Percentiles rank a stretch among this genome's conserved stretches.
phyloP scores from a whole-genome alignment of 768 basidiomycete species.

The Leccinum rimulosum region DNA sequence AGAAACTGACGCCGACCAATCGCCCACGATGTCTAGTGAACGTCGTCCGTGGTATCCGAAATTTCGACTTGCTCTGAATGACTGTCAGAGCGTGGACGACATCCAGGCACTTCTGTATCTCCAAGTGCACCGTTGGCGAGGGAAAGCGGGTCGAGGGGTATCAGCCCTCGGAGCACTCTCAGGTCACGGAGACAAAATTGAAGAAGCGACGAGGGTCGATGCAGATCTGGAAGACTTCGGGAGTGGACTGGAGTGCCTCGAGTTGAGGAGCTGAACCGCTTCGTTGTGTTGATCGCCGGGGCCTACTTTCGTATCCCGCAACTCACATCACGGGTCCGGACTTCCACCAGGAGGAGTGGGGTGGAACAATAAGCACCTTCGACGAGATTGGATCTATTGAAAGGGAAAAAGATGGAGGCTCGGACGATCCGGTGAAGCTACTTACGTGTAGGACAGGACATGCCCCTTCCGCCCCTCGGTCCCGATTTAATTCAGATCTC shows the following conservation, averaged over 20 bases:
- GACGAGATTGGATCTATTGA: not conserved
- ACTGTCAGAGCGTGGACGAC: constrained; percentile 43
- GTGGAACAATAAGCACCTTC: not conserved
- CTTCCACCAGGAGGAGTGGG: not conserved
- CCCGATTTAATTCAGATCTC: not conserved
- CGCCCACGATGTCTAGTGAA: constrained; percentile 22
- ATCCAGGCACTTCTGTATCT: constrained; percentile 43
- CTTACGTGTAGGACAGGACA: not conserved
- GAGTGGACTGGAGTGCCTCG: not conserved
- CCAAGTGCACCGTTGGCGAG: constrained; percentile 52
- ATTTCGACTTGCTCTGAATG: constrained; percentile 47
- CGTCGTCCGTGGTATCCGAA: constrained; percentile 56
- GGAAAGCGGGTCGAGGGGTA: constrained; percentile 21
- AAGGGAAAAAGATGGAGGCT: not conserved
- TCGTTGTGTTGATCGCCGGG: not conserved
- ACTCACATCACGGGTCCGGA: constrained; percentile 1
- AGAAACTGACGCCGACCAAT: not conserved
- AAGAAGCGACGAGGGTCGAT: constrained; percentile 1
- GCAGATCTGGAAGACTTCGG: constrained; percentile 5
- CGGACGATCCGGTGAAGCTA: not conserved
- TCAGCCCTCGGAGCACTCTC: not conserved
- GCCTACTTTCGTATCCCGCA: not conserved
- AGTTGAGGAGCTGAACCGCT: not conserved
- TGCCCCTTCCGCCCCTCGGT: not conserved
- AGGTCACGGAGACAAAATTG: not conserved